Evolutionary conservation across 2,329 filamentous ascomycete species (phyloP).

Genomic region (Fusarium penzigii): DNA sequence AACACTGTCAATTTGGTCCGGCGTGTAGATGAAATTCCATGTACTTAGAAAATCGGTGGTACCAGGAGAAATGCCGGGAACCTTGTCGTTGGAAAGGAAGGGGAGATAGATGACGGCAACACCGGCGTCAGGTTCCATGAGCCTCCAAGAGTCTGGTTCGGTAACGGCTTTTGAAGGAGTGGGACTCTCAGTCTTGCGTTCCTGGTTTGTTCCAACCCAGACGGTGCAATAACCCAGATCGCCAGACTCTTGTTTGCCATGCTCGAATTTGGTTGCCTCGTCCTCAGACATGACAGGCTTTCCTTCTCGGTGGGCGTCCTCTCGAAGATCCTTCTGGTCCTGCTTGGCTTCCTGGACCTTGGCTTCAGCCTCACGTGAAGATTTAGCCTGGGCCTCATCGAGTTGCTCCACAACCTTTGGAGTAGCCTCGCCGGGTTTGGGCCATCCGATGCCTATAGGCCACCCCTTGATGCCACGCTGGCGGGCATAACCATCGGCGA

Average conservation of each 20-base stretch:
- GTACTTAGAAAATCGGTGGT: conserved; percentile 86
- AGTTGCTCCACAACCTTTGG: conserved; percentile 66
- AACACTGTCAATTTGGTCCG: conserved; percentile 84
- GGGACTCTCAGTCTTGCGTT: conserved; percentile 60
- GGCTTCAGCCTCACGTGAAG: conserved; percentile 58
- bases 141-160: conserved; percentile 66
- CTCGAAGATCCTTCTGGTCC: conserved; percentile 40
- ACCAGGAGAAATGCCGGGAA: conserved; percentile 79
- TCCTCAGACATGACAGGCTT: conserved; percentile 27
- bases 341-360: conserved; percentile 64
- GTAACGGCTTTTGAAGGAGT: conserved; percentile 55
- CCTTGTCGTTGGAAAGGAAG: conserved; percentile 78
- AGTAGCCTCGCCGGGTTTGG: conserved; percentile 59
- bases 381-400: conserved; percentile 62
- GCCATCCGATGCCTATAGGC: conserved; percentile 96
- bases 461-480: conserved; percentile 92
- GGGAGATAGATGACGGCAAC: conserved; percentile 91
- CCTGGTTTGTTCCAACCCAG: conserved; percentile 86
- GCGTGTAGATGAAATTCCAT: conserved; percentile 97
- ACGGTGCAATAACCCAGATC: conserved; percentile 89
- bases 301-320: conserved; percentile 26
- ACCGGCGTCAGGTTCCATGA: conserved; percentile 74
- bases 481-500: conserved; percentile 87
- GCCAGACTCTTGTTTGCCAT: conserved; percentile 47
- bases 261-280: conserved; percentile 40